phyloP scores from a whole-genome alignment of 805 yeast genomes.

The Metschnikowia anglica region DNA sequence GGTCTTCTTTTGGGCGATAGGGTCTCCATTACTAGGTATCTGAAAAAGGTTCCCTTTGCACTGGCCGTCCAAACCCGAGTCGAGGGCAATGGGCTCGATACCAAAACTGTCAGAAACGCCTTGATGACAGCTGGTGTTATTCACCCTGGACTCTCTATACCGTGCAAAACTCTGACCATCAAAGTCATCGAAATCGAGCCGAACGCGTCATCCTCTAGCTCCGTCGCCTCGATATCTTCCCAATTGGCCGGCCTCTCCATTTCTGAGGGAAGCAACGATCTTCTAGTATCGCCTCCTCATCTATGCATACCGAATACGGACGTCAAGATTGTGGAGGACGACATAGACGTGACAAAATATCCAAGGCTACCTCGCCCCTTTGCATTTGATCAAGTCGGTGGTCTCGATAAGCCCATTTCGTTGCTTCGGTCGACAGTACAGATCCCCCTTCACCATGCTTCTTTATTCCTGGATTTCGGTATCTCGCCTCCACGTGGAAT shows the following conservation, averaged over 20 bases:
- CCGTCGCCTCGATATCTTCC: constrained; percentile 11
- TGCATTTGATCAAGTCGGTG: constrained; percentile 68
- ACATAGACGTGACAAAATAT: constrained; percentile 27
- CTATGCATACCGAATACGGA: constrained; percentile 36
- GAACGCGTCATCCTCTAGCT: constrained; percentile 16
- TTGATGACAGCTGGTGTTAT: constrained; percentile 58
- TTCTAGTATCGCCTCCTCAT: constrained; percentile 47
- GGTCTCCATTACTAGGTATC: constrained; percentile 44
- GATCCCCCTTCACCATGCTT: constrained; percentile 77
- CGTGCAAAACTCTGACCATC: constrained; percentile 19
- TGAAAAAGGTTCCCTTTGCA: constrained; percentile 45
- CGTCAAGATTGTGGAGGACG: constrained; percentile 12
- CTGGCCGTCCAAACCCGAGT: constrained; percentile 11
- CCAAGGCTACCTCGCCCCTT: constrained; percentile 45
- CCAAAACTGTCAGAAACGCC: constrained; percentile 38
- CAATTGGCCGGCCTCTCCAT: constrained; percentile 16
- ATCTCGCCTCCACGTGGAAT: constrained; percentile 92
- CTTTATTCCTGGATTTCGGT: constrained; percentile 77
- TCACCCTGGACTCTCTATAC: constrained; percentile 52
- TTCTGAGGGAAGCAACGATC: constrained; percentile 13
- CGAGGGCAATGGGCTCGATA: constrained; percentile 17
- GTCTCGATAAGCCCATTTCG: constrained; percentile 62
- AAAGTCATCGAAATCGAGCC: constrained; percentile 30
- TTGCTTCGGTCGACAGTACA: constrained; percentile 65
- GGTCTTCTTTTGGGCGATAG: constrained; percentile 51